These are phyloP conservation scores for Arthrinium puccinioides DNA, from an alignment of 2,329 filamentous ascomycete species.

Conservation along the genomic window DNA sequence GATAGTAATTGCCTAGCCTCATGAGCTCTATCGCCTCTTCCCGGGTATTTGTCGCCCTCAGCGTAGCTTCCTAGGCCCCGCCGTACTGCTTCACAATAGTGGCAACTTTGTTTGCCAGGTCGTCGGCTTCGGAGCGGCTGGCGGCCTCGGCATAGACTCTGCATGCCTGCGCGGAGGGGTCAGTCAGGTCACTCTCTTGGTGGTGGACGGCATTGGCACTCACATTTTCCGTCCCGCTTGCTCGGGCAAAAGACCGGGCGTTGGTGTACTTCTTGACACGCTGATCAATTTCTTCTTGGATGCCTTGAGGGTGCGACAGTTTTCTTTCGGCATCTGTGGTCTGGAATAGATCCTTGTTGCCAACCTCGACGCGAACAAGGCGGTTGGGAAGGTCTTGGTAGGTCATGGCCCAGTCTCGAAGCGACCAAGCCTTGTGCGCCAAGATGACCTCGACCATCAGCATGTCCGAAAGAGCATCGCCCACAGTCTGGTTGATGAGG, in stretches of 20 bases:
- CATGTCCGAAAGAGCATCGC: conserved; percentile 92
- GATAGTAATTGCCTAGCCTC: not conserved
- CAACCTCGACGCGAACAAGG: conserved; percentile 80
- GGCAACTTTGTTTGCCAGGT: conserved; percentile 78
- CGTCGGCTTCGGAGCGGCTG: conserved; percentile 81
- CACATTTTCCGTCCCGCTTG: conserved; percentile 92
- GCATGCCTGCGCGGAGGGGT: conserved; percentile 2
- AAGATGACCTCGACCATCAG: conserved; percentile 93
- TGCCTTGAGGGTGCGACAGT: conserved; percentile 69
- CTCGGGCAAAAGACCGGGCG: conserved; percentile 83
- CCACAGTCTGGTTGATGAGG: conserved; percentile 96
- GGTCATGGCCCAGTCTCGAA: conserved; percentile 85
- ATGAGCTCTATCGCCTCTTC: not conserved
- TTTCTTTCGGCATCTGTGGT: conserved; percentile 89
- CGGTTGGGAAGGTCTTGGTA: conserved; percentile 94
- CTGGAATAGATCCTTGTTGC: conserved; percentile 80
- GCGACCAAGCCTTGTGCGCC: conserved; percentile 86
- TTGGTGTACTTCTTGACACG: conserved; percentile 86
- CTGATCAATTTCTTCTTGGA: conserved; percentile 80
- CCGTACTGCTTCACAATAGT: conserved; percentile 61
- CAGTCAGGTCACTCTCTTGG: too few species aligned
- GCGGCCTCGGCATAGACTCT: conserved; percentile 83
- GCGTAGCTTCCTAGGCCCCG: conserved; percentile 9
- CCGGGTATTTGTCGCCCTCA: not conserved
- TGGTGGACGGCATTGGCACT: too few species aligned